Base-by-base conservation (phyloP, 257 asterid genomes). In the Rubia yunnanensis region DNA sequence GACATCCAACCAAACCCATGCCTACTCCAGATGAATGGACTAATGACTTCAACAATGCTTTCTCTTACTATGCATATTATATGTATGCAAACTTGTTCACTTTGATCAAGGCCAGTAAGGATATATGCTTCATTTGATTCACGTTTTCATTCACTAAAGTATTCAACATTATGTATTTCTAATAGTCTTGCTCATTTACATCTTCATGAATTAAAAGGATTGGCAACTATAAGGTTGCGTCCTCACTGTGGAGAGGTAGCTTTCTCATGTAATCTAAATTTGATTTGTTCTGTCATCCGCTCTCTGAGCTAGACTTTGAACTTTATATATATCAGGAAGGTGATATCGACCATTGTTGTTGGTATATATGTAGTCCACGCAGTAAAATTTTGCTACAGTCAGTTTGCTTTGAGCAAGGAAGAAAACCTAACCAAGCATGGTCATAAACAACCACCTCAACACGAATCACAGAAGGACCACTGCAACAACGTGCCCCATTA, bases 241-340 rank as follows among this genome's bases (percentile, higher is more conserved):
- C 99, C 97, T 71, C 99, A 92, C 74, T 92, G 96, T 68, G 99
- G 99, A 65, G 99, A 92, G 99, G 99, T 92, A 68, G 77, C 77
- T 65, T 76, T 78, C 78, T 72, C 71, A 70, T 72, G 69, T 57
- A 38, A 54, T 60, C 62, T 70, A 63, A 44, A 60, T 72, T 68
- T 66, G 68, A 36, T 32, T 44, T 69, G 58, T 30, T 15, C 31
- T 30, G 2, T 34, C 41, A 39, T 26, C 5, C 35, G 54, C 50
- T 31, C 54, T 49, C 38, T 22, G 15, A 10, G 53, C 32, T 54
- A 23, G 14, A 34, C n/a, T 39, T 34, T 61, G 24, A 53, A 28
- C 5, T 13, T 55, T n/a, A n/a, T 35, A 50, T 78, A 64, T 48
- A 70, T 83, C 85, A 94, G 99, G 99, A 95, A 59, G 99, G 99